phyloP scores from a whole-genome alignment of 116 monocot species.

The Trichopus zeylanicus region DNA sequence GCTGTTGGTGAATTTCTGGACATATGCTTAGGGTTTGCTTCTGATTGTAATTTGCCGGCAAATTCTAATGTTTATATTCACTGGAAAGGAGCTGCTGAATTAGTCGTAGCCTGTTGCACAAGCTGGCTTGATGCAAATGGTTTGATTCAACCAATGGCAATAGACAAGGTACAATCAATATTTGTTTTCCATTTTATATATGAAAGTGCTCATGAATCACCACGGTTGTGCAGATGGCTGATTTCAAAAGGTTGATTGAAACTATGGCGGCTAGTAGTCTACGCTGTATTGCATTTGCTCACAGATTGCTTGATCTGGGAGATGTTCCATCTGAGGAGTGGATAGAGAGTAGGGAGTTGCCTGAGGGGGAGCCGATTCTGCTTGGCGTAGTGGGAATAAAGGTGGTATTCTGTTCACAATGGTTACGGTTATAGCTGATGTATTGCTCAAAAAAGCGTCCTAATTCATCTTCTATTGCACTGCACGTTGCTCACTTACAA shows the following conservation, averaged over 20 bases:
- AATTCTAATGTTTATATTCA: conserved; percentile 62
- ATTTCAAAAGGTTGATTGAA: conserved; percentile 73
- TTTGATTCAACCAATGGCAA: conserved; percentile 32
- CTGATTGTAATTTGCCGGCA: conserved; percentile 17
- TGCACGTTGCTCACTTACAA: too few relatives aligned
- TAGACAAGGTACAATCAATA: conserved; percentile 51
- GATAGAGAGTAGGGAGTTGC: conserved; percentile 50
- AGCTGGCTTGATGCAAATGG: conserved; percentile 71
- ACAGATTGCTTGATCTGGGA: conserved; percentile 39
- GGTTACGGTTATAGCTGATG: too few relatives aligned
- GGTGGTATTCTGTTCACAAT: conserved; percentile 21
- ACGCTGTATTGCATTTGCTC: conserved; percentile 89
- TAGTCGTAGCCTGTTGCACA: conserved; percentile 75
- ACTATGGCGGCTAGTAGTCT: conserved; percentile 83
- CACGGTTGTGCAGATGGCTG: conserved; percentile 33
- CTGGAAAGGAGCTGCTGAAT: conserved; percentile 99
- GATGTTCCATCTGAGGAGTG: conserved; percentile 61
- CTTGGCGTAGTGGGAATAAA: conserved; percentile 70
- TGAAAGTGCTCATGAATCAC: conserved; percentile 5
- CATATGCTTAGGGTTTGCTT: too few relatives aligned
- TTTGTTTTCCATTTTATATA: not conserved
- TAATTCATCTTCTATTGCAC: too few relatives aligned
- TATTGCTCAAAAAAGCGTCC: too few relatives aligned
- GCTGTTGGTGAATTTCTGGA: too few relatives aligned
- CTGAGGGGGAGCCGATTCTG: conserved; percentile 68